These are phyloP conservation scores for Crithidia fasciculata DNA, from an alignment of 208 protist genomes.

Conservation along the genomic window DNA sequence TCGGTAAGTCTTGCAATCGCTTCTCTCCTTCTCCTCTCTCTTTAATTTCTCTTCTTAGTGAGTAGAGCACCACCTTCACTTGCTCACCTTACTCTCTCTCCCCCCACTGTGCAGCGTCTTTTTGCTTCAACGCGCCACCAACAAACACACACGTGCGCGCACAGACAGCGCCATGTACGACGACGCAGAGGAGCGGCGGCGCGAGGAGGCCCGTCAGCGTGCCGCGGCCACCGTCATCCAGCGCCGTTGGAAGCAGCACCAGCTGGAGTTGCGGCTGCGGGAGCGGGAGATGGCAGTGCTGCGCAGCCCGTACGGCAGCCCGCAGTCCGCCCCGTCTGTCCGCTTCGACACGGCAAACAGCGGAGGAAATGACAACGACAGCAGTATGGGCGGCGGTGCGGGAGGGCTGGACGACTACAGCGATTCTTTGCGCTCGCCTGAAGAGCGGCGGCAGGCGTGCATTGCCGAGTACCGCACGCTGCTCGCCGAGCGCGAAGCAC, in stretches of 20 bases:
- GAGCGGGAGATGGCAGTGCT: constrained; percentile 21
- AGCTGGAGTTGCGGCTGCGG: constrained; percentile 30
- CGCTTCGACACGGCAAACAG: constrained; percentile 10
- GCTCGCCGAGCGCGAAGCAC: constrained; percentile 49
- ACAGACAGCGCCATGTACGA: constrained; percentile 33
- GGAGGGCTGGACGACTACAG: constrained; percentile 2
- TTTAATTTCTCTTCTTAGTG: no score
- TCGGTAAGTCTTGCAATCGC: no score
- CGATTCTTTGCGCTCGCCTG: constrained; percentile 22
- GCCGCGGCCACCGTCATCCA: constrained; percentile 77
- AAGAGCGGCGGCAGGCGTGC: constrained; percentile 43
- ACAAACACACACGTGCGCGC: neutral
- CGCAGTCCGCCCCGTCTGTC: neutral
- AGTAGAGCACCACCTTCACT: no score
- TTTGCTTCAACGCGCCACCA: no score
- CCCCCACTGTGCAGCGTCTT: no score
- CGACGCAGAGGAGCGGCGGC: constrained; percentile 48
- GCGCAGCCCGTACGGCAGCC: constrained; percentile 12
- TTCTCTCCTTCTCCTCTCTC: no score
- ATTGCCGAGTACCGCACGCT: constrained; percentile 72
- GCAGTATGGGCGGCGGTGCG: constrained; percentile 6
- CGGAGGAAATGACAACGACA: constrained; percentile 7
- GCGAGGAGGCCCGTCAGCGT: constrained; percentile 55
- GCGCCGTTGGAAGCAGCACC: constrained; percentile 60
- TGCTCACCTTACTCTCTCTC: no score